Percentiles rank a stretch among this genome's conserved stretches.
Conservation (phyloP, 768 basidiomycete genomes). For the Pleurotus sapidus region DNA sequence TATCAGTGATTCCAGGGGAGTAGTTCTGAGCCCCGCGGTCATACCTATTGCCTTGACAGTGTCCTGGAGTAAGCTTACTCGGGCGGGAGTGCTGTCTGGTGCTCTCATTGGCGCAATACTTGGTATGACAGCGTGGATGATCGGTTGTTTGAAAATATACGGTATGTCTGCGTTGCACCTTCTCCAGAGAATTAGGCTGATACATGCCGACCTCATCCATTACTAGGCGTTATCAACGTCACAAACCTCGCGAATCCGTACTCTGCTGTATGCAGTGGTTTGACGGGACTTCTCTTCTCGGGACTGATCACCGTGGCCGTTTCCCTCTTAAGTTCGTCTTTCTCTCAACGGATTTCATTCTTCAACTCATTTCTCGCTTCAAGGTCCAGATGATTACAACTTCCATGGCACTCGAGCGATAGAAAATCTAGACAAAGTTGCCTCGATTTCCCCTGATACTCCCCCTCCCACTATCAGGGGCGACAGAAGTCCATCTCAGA, state of each 20-base stretch:
- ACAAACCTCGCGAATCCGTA: conserved; percentile 34
- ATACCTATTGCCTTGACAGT: conserved; percentile 46
- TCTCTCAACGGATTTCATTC: not conserved
- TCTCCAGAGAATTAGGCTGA: not conserved
- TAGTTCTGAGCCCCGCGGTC: conserved; percentile 47
- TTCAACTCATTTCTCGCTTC: conserved; percentile 1
- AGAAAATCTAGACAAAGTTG: conserved; percentile 22
- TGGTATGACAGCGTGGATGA: conserved; percentile 50
- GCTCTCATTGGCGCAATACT: conserved; percentile 36
- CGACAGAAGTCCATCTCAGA: not conserved
- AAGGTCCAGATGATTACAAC: conserved; percentile 34
- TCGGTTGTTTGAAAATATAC: conserved; percentile 48
- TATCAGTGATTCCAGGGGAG: conserved; percentile 30
- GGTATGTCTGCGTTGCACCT: conserved; percentile 20
- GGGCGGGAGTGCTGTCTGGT: conserved; percentile 35
- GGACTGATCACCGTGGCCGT: conserved; percentile 31
- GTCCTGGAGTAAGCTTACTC: conserved; percentile 43
- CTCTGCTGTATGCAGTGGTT: conserved; percentile 35
- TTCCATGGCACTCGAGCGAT: conserved; percentile 34
- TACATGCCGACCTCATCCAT: no score
- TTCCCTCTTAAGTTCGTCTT: conserved; percentile 29
- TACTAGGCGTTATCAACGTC: conserved; percentile 30
- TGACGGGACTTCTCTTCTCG: conserved; percentile 34
- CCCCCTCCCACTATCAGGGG: not conserved
- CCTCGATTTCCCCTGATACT: not conserved